phyloP scores from a whole-genome alignment of 257 asterid genomes.

The Plantago ovata region DNA sequence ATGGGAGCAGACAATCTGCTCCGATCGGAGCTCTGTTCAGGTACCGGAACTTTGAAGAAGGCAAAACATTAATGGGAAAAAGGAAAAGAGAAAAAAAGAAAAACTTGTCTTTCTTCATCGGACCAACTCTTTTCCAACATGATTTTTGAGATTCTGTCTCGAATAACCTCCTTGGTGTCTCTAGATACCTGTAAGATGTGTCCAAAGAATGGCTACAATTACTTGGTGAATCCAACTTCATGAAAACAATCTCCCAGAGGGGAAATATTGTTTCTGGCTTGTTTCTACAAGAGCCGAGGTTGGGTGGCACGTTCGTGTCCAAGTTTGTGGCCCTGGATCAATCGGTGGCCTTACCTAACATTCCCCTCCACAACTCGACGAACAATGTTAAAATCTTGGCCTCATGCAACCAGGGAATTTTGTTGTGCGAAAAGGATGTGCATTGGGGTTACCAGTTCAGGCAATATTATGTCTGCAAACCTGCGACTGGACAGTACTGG shows the following conservation, averaged over 20 bases:
- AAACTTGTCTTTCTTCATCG: too few relatives aligned
- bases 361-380: neutral
- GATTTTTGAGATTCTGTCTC: neutral
- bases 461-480: constrained; percentile 20
- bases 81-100: too few relatives aligned
- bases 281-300: neutral
- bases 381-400: constrained; percentile 14
- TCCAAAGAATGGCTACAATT: constrained; percentile 3
- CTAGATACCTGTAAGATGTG: neutral
- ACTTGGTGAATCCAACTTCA: neutral
- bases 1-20: too few relatives aligned
- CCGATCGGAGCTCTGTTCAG: too few relatives aligned
- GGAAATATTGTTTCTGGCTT: neutral
- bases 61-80: too few relatives aligned
- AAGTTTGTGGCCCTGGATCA: neutral
- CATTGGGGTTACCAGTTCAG: neutral
- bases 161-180: neutral
- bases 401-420: constrained; percentile 25
- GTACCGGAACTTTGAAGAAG: too few relatives aligned
- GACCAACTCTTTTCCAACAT: neutral
- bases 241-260: neutral
- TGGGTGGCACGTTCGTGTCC: neutral
- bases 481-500: constrained; percentile 24
- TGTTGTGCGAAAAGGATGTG: constrained; percentile 19
- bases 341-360: neutral